A percentile compares a stretch with the other conserved stretches of the same genome.
Conservation (phyloP, 371 early-diverging fungal species). For the Rhizopus sp. region DNA sequence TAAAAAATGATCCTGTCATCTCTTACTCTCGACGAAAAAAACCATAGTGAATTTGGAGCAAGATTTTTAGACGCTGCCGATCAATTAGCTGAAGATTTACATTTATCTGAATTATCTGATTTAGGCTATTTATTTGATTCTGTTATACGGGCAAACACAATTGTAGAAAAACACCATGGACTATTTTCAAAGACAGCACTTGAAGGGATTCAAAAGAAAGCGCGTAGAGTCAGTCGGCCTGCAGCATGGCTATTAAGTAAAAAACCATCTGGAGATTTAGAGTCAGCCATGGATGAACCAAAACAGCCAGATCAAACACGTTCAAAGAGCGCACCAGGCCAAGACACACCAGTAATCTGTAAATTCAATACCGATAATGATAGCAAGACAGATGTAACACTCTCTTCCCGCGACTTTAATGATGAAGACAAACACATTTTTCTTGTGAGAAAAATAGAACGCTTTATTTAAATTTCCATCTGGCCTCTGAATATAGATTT, state of each 20-base stretch:
- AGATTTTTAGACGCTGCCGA: constrained; percentile 31
- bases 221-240: constrained; percentile 4
- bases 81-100: constrained; percentile 31
- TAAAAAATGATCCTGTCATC: background rate
- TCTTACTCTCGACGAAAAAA: background rate
- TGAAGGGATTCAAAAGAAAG: background rate
- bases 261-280: no score
- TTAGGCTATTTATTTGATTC: constrained; percentile 38
- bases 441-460: constrained; percentile 30
- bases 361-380: constrained; percentile 7
- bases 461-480: constrained; percentile 23
- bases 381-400: background rate
- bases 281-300: no score
- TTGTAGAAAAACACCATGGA: constrained; percentile 11
- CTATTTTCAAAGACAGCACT: background rate
- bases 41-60: background rate
- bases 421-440: constrained; percentile 39
- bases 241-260: background rate
- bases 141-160: constrained; percentile 30
- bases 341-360: constrained; percentile 20
- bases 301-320: background rate
- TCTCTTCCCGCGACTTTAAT: constrained; percentile 14
- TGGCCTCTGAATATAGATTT: constrained; percentile 43
- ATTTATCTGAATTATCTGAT: constrained; percentile 22
- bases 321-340: background rate